phyloP scores from a whole-genome alignment of 2,329 filamentous ascomycete species.

The Cladosporium sphaerospermum region DNA sequence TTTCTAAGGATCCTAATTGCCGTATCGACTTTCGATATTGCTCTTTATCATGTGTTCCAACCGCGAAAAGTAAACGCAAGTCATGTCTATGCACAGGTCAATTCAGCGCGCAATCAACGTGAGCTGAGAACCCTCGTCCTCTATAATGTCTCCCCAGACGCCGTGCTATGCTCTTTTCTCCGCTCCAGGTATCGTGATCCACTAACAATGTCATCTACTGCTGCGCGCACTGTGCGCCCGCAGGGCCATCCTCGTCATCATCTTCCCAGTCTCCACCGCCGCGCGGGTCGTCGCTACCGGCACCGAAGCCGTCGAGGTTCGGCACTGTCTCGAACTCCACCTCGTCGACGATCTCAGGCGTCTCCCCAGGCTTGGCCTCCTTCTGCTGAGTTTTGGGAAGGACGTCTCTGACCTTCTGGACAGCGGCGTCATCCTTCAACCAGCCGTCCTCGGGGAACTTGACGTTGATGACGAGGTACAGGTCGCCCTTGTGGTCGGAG shows the following conservation, averaged over 20 bases:
- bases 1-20: no score
- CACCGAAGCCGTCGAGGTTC: conserved; percentile 78
- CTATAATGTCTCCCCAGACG: not conserved
- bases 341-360: conserved; percentile 73
- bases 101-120: not conserved
- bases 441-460: conserved; percentile 85
- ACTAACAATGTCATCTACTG: conserved; percentile 45
- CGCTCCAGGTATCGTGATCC: no score
- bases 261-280: conserved; percentile 65
- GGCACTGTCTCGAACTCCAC: conserved; percentile 80
- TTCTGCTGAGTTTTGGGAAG: conserved; percentile 53
- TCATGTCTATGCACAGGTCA: not conserved
- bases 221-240: conserved; percentile 63
- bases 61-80: no score
- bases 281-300: conserved; percentile 61
- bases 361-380: conserved; percentile 40
- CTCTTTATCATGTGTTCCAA: no score
- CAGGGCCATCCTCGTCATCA: conserved; percentile 57
- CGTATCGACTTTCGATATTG: no score
- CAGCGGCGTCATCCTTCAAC: conserved; percentile 61
- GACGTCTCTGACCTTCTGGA: conserved; percentile 66
- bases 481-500: conserved; percentile 74
- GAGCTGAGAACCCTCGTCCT: no score
- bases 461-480: conserved; percentile 81
- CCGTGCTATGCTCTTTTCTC: not conserved